phyloP scores from a whole-genome alignment of 164 flowering plant genomes.

The Vitis cinerea region DNA sequence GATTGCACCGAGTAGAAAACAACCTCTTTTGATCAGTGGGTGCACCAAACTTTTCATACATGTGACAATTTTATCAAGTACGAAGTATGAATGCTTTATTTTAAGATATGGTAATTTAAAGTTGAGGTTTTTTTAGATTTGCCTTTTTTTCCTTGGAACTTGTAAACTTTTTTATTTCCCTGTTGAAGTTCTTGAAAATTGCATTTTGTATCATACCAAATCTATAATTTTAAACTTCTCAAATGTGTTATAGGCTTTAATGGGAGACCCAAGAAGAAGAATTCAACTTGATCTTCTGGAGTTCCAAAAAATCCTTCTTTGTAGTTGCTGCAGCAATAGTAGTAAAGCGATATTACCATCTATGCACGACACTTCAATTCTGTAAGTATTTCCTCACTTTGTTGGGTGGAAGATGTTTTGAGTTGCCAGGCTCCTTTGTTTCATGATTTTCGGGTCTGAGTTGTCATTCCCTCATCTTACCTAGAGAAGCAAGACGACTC shows the following conservation, averaged over 20 bases:
- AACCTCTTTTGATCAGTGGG: neutral
- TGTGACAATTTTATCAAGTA: too few species aligned
- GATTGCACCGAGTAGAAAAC: neutral
- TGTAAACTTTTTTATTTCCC: neutral
- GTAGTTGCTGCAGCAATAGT: constrained; percentile 70
- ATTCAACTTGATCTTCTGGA: constrained; percentile 86
- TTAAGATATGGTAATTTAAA: neutral
- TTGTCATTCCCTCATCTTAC: too few species aligned
- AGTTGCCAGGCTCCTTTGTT: too few species aligned
- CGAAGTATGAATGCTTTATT: neutral
- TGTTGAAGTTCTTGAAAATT: neutral
- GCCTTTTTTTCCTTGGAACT: neutral
- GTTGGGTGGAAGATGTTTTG: too few species aligned
- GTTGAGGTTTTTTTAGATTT: neutral
- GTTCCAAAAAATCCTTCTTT: constrained; percentile 53
- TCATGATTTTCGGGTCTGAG: too few species aligned
- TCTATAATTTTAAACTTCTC: neutral
- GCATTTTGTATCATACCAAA: neutral
- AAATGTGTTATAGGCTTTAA: constrained; percentile 46
- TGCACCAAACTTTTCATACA: neutral
- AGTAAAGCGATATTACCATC: constrained; percentile 42
- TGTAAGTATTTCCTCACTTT: constrained; percentile 39
- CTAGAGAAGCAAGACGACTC: too few species aligned
- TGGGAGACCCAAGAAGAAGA: constrained; percentile 84
- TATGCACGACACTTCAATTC: constrained; percentile 78